A percentile compares a stretch with the other conserved stretches of the same genome.
Evolutionary conservation across 1,284 basidiomycete genomes (phyloP).

Genomic region (Ceratobasidium sp.): DNA sequence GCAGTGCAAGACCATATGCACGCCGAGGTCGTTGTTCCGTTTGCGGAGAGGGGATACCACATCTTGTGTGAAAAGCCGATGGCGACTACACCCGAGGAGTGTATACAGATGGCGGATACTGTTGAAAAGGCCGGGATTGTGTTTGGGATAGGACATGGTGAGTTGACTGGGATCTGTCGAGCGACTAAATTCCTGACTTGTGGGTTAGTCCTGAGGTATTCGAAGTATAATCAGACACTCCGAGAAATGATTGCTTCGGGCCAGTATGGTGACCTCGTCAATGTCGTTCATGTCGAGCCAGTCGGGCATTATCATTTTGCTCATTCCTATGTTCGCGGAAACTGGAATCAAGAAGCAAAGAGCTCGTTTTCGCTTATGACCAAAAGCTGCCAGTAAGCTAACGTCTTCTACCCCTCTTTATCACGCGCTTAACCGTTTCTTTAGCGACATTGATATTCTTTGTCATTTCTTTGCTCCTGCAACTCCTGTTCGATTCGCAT

Average conservation of each 20-base stretch:
- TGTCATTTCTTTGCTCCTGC: conserved; percentile 75
- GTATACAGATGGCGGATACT: conserved; percentile 74
- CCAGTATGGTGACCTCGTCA: conserved; percentile 74
- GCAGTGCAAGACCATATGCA: conserved; percentile 81
- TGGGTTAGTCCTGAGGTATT: conserved; percentile 78
- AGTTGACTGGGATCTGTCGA: conserved; percentile 43
- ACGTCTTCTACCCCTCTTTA: conserved; percentile 1
- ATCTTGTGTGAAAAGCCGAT: conserved; percentile 91
- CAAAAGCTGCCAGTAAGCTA: conserved; percentile 82
- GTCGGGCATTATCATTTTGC: conserved; percentile 83
- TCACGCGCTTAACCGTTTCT: conserved; percentile 36
- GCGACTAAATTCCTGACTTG: not conserved
- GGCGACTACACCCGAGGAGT: conserved; percentile 75
- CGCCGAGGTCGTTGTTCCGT: conserved; percentile 71
- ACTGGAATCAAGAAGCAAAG: conserved; percentile 72
- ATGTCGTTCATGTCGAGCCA: conserved; percentile 78
- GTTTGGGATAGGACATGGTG: conserved; percentile 86
- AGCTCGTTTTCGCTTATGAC: conserved; percentile 84
- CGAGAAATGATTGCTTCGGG: conserved; percentile 74
- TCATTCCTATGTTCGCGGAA: conserved; percentile 83
- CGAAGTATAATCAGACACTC: conserved; percentile 76
- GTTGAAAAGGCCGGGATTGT: conserved; percentile 69
- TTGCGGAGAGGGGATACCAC: conserved; percentile 80
- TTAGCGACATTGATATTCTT: conserved; percentile 81
- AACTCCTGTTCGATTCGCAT: conserved; percentile 71